A percentile compares a stretch with the other conserved stretches of the same genome.
Evolutionary conservation across 352 stramenopile genomes (phyloP).

Genomic region (Phytopythium vexans): DNA sequence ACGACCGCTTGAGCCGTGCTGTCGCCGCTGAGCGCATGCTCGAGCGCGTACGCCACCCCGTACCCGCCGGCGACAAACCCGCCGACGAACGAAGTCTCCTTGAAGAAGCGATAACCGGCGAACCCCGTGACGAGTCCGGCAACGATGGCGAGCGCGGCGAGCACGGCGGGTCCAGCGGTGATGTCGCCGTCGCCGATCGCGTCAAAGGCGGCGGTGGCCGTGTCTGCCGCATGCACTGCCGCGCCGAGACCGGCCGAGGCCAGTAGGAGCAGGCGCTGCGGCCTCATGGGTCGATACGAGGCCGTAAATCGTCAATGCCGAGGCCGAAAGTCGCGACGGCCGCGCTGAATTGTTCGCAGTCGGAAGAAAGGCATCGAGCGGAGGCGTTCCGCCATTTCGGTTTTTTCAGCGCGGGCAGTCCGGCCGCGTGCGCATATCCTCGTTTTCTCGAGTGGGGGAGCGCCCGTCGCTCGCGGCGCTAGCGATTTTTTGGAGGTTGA

Average conservation of each 20-base stretch:
- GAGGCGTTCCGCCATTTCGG: too few species aligned
- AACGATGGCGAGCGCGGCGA: conserved; percentile 34
- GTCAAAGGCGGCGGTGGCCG: conserved; percentile 13
- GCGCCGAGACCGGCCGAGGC: conserved; percentile 6
- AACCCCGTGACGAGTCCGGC: conserved; percentile 38
- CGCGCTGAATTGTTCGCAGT: too few species aligned
- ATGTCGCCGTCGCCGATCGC: conserved; percentile 12
- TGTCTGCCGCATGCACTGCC: conserved; percentile 22
- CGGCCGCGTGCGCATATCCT: too few species aligned
- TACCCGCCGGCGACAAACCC: conserved; percentile 58
- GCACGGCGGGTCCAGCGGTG: conserved; percentile 23
- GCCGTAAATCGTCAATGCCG: too few species aligned
- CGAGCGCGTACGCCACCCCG: conserved; percentile 29
- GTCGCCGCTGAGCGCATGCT: conserved; percentile 30
- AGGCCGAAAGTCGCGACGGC: too few species aligned
- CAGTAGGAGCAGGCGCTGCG: background rate
- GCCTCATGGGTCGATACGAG: too few species aligned
- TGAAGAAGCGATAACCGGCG: conserved; percentile 63
- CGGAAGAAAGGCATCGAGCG: too few species aligned
- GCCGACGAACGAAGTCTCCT: conserved; percentile 38
- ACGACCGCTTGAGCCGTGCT: conserved; percentile 39
- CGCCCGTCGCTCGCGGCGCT: too few species aligned
- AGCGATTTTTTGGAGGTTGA: too few species aligned
- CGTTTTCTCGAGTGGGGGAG: too few species aligned
- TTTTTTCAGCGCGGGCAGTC: too few species aligned